Conservation (phyloP, 805 yeast species). For the Candida coleopterorum region DNA sequence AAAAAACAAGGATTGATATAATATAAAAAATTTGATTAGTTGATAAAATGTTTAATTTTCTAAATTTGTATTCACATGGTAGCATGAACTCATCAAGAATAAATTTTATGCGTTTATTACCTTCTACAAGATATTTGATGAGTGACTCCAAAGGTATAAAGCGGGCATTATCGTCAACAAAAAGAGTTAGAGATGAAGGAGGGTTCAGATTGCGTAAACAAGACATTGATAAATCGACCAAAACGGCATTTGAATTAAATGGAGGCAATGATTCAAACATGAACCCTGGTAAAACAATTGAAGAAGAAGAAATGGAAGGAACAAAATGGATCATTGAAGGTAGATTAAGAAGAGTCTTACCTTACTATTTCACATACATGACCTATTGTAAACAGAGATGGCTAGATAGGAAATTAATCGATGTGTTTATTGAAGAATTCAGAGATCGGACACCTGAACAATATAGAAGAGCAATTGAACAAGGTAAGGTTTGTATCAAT, state of each 20-base stretch:
- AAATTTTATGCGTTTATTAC: not conserved
- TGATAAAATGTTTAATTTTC: no score
- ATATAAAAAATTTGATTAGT: no score
- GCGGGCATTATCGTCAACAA: slow-evolving; percentile 11
- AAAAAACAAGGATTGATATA: slow-evolving; percentile 81
- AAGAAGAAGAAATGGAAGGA: slow-evolving; percentile 56
- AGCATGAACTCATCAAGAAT: not conserved
- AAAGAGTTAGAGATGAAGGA: slow-evolving; percentile 32
- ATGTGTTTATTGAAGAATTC: slow-evolving; percentile 80
- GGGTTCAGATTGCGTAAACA: slow-evolving; percentile 47
- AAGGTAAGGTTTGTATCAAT: slow-evolving; percentile 76
- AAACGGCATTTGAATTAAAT: slow-evolving; percentile 37
- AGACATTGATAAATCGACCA: slow-evolving; percentile 38
- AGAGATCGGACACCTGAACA: slow-evolving; percentile 69
- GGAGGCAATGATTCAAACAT: slow-evolving; percentile 29
- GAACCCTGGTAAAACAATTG: slow-evolving; percentile 30
- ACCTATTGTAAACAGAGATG: slow-evolving; percentile 91
- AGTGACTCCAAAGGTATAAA: slow-evolving; percentile 9
- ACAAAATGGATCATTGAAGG: slow-evolving; percentile 56
- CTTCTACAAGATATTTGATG: not conserved
- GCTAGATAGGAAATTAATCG: slow-evolving; percentile 78
- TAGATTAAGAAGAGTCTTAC: slow-evolving; percentile 65
- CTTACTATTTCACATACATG: slow-evolving; percentile 84
- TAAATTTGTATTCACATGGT: slow-evolving; percentile 4
- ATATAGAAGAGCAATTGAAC: slow-evolving; percentile 45